Conservation (phyloP, 208 protist species). For the Crithidia mellificae region DNA sequence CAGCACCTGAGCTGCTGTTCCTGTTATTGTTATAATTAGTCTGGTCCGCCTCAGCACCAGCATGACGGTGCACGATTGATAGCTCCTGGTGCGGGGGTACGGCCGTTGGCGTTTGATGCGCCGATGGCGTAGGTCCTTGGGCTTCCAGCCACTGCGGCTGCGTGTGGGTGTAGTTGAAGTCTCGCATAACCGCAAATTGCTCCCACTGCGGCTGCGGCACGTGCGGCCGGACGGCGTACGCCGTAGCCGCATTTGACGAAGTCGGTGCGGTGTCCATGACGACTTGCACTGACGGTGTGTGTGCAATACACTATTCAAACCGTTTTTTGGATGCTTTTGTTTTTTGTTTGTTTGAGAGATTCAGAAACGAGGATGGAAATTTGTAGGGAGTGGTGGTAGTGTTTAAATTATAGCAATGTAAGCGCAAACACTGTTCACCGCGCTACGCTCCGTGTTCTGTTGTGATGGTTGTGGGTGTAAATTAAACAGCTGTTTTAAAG, state of each 20-base stretch:
- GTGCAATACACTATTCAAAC: not conserved
- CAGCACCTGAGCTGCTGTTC: not conserved
- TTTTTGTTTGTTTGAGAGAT: not conserved
- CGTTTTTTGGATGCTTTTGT: too few species aligned
- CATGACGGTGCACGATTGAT: too few species aligned
- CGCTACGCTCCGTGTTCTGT: too few species aligned
- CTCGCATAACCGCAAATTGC: constrained; percentile 30
- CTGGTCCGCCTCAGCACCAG: too few species aligned
- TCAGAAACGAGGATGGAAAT: not conserved
- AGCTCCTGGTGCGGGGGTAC: too few species aligned
- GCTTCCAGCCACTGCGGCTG: constrained; percentile 56
- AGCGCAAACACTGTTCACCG: too few species aligned
- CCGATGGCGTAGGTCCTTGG: not conserved
- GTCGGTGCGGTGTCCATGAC: not conserved
- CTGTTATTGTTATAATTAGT: too few species aligned
- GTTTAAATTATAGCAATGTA: too few species aligned
- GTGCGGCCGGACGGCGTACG: not conserved
- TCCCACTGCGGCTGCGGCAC: constrained; percentile 47
- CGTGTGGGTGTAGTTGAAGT: constrained; percentile 53
- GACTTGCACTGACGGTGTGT: not conserved
- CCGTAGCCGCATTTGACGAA: not conserved
- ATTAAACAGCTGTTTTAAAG: too few species aligned
- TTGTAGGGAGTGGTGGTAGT: not conserved
- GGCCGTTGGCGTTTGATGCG: too few species aligned
- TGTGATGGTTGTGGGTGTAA: too few species aligned